Evolutionary conservation across 805 yeast genomes (phyloP).

Genomic region (Candida silvicultrix): DNA sequence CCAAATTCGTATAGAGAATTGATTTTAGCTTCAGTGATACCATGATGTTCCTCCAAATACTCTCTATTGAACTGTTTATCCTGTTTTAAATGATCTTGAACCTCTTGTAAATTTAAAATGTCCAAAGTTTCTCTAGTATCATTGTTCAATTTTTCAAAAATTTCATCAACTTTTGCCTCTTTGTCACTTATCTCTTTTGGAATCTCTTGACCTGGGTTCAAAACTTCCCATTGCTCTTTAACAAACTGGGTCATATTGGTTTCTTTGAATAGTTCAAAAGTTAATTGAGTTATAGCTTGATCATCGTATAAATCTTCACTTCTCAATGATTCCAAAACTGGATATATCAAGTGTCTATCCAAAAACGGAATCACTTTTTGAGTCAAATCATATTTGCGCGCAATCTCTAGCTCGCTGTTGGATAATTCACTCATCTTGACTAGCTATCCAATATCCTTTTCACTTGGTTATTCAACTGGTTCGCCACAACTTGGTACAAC

Average conservation of each 20-base stretch:
- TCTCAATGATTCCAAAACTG: constrained; percentile 42
- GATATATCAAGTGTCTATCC: constrained; percentile 55
- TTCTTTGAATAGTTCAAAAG: constrained; percentile 48
- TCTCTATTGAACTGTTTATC: constrained; percentile 49
- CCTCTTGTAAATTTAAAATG: constrained; percentile 41
- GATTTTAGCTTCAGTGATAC: constrained; percentile 42
- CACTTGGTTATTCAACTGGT: no score
- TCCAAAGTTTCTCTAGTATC: constrained; percentile 40
- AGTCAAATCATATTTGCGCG: constrained; percentile 48
- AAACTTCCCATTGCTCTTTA: constrained; percentile 35
- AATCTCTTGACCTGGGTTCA: constrained; percentile 31
- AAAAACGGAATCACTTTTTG: constrained; percentile 48
- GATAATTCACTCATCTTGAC: constrained; percentile 17
- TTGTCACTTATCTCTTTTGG: constrained; percentile 37
- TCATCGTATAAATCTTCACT: constrained; percentile 37
- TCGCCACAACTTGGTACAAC: no score
- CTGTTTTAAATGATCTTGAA: constrained; percentile 44
- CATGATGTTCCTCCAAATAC: constrained; percentile 36
- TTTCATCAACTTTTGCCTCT: constrained; percentile 33
- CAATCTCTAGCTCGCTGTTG: constrained; percentile 31
- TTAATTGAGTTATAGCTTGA: constrained; percentile 37
- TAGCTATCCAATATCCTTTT: background rate
- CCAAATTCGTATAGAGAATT: constrained; percentile 51
- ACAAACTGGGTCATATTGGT: constrained; percentile 50
- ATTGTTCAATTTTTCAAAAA: constrained; percentile 30